Base-by-base conservation (phyloP, 306 rosid species). In the Crataegus laevigata region DNA sequence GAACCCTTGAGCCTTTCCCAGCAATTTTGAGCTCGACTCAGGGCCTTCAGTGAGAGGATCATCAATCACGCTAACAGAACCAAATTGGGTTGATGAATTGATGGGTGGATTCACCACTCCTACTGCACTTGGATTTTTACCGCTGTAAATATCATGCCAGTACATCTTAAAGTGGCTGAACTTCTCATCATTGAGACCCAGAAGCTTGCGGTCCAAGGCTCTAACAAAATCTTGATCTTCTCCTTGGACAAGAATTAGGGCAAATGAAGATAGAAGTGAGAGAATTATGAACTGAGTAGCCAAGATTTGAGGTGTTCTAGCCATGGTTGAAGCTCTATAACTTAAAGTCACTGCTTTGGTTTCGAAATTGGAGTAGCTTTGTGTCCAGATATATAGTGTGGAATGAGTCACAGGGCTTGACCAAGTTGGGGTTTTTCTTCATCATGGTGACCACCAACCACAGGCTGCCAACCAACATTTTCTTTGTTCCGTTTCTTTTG, bases 1-100 rank as follows among this genome's bases (percentile, higher is more conserved):
- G 47, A 90, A 74, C 13, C 98, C 98, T 30, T 87, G 90, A 11
- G 87, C 81, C 64, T 71, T 75, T 22, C 89, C 87, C 30, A 81
- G 52, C n/a, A 80, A 57, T 65, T 73, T 80, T 1, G 89, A 83
- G 69, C 50, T 78, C 78, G 59, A 3, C 3, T 78, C 77, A 11
- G 87, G 80, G 13, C 76, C 75, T 68, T 32, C 34, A 0, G 89
- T 86, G 14, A 86, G 47, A 1, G 83, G 78, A 73, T 83, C 65
- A 19, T 83, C 87, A 63, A 83, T 80, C 79, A 71, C 77, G 22
- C 28, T 71, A 3, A 79, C 57, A 0, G 21, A 1, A 0, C 88
- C 91, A 74, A 84, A 84, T 3, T 36, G 62, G 0, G 66, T 78
- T 10, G 84, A 6, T 28, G 80, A 8, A 79, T 86, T 86, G 15